These are phyloP conservation scores for Suhomyces xylopsoci DNA, from an alignment of 805 yeast species.

Conservation along the genomic window DNA sequence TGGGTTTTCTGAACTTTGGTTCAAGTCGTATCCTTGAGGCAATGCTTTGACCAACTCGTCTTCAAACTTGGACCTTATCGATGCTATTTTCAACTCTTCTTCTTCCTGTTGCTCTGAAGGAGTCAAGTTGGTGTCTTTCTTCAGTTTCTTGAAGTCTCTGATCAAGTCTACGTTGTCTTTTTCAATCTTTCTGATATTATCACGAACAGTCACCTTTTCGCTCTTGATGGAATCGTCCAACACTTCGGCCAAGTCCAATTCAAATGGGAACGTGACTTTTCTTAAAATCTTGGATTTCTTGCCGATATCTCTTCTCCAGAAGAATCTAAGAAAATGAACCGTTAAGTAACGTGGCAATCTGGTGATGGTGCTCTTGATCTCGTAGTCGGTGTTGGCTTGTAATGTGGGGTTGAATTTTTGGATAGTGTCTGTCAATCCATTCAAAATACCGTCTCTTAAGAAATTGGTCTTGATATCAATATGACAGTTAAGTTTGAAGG, in stretches of 20 bases:
- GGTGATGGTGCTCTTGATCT: slow-evolving; percentile 57
- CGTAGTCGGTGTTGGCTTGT: slow-evolving; percentile 68
- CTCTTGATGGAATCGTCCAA: slow-evolving; percentile 73
- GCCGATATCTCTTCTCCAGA: slow-evolving; percentile 89
- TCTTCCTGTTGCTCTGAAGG: slow-evolving; percentile 57
- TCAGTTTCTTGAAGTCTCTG: slow-evolving; percentile 68
- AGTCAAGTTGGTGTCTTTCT: slow-evolving; percentile 35
- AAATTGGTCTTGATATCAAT: slow-evolving; percentile 83
- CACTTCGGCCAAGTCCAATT: slow-evolving; percentile 82
- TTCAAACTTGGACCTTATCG: slow-evolving; percentile 50
- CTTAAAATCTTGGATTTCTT: slow-evolving; percentile 92
- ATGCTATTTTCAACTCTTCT: slow-evolving; percentile 47
- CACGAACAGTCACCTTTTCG: slow-evolving; percentile 69
- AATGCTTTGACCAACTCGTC: slow-evolving; percentile 43
- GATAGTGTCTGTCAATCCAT: slow-evolving; percentile 69
- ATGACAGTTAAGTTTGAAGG: slow-evolving; percentile 82
- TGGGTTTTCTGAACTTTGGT: slow-evolving; percentile 67
- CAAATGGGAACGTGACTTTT: slow-evolving; percentile 92
- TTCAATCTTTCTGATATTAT: slow-evolving; percentile 70
- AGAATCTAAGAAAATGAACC: slow-evolving; percentile 91
- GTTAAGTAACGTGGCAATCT: slow-evolving; percentile 84
- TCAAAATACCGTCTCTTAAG: slow-evolving; percentile 76
- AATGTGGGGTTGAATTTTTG: slow-evolving; percentile 75
- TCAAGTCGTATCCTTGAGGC: slow-evolving; percentile 30
- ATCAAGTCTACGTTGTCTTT: slow-evolving; percentile 69